Conservation (phyloP, 2,329 filamentous ascomycete genomes). For the Beauveria bassiana region DNA sequence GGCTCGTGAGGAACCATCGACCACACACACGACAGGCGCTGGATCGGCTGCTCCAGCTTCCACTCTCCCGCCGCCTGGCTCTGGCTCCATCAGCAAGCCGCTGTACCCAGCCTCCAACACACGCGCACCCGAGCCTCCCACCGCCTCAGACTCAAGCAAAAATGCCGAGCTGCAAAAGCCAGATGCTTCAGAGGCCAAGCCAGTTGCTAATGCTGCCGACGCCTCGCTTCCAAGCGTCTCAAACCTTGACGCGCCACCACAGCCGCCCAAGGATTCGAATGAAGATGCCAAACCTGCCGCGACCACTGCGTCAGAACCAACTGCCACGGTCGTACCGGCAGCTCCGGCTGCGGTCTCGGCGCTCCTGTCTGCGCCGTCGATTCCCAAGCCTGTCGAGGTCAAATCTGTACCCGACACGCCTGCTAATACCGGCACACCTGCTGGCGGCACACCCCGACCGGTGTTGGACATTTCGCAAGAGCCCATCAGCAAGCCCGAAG, state of each 20-base stretch:
- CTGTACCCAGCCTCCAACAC: background rate
- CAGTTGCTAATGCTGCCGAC: background rate
- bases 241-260: slow-evolving; percentile 1
- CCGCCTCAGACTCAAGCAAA: background rate
- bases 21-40: background rate
- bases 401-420: slow-evolving; percentile 30
- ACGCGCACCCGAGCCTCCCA: background rate
- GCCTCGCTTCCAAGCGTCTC: background rate
- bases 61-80: background rate
- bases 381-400: slow-evolving; percentile 29
- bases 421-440: slow-evolving; percentile 26
- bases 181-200: background rate
- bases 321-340: background rate
- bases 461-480: slow-evolving; percentile 27
- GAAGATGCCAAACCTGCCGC: background rate
- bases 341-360: background rate
- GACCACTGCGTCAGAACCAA: background rate
- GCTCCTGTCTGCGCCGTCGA: background rate
- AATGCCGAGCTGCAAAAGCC: background rate
- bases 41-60: background rate
- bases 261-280: background rate
- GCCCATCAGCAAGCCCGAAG: slow-evolving; percentile 18
- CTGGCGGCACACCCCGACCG: slow-evolving; percentile 27
- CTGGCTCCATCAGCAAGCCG: background rate
- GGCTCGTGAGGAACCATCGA: background rate